These are phyloP conservation scores for Kluyveromyces starmeri DNA, from an alignment of 805 yeast genomes.

Conservation along the genomic window DNA sequence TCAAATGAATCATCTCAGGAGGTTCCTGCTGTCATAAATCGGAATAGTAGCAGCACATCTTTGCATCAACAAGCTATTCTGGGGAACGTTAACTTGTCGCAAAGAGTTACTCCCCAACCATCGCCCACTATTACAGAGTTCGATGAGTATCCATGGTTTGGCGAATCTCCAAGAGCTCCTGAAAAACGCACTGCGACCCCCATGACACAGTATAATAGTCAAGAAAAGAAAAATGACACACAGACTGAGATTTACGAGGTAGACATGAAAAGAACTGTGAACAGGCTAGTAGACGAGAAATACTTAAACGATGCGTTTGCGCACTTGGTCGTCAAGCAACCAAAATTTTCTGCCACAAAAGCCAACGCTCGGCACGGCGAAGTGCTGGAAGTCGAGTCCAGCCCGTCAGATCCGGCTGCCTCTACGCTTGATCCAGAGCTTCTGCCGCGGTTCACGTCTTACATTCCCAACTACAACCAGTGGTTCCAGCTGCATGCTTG, in stretches of 20 bases:
- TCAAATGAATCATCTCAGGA: constrained; percentile 18
- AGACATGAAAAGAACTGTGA: constrained; percentile 13
- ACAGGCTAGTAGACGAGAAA: constrained; percentile 16
- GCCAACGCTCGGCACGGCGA: constrained; percentile 5
- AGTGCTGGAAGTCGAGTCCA: constrained; percentile 14
- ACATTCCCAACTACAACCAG: constrained; percentile 22
- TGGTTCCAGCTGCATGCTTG: constrained; percentile 43
- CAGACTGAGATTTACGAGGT: constrained; percentile 4
- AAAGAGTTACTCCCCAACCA: constrained; percentile 26
- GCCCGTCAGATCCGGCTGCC: constrained; percentile 9
- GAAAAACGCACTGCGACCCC: constrained; percentile 7
- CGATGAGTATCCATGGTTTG: constrained; percentile 36
- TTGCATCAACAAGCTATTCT: constrained; percentile 18
- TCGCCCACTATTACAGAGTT: constrained; percentile 32
- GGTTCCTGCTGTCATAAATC: constrained; percentile 18
- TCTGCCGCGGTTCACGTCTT: constrained; percentile 24
- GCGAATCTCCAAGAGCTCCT: constrained; percentile 13
- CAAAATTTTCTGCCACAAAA: not conserved
- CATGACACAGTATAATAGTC: not conserved
- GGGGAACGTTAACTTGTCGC: constrained; percentile 8
- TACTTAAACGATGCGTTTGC: constrained; percentile 25
- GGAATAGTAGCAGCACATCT: constrained; percentile 23
- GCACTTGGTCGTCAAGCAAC: not conserved
- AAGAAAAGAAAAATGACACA: not conserved
- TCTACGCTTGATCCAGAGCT: constrained; percentile 13